These are phyloP conservation scores for Trichosphaerium sp. DNA, from an alignment of 78 protist genomes.

Conservation along the genomic window DNA sequence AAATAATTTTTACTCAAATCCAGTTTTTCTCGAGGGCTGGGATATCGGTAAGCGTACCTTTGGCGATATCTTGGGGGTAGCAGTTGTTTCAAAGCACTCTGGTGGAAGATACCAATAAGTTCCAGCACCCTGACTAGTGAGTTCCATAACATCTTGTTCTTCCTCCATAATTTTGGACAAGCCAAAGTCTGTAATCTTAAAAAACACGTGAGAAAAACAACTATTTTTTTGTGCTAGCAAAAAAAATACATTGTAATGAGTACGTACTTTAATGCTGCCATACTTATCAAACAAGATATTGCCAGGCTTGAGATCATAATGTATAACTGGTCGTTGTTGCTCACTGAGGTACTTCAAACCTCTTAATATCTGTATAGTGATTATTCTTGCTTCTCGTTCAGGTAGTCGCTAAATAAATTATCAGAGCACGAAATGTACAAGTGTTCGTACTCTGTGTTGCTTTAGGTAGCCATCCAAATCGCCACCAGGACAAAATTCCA, in stretches of 20 bases:
- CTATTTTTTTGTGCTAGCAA: neutral
- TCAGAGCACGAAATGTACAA: too few species aligned
- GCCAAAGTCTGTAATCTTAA: slow-evolving; percentile 79
- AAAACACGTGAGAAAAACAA: neutral
- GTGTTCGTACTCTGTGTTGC: neutral
- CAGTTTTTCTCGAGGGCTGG: too few species aligned
- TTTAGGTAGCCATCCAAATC: slow-evolving; percentile 55
- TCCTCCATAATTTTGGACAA: slow-evolving; percentile 59
- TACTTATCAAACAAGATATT: slow-evolving; percentile 49
- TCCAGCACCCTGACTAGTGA: slow-evolving; percentile 77
- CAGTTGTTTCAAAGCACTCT: slow-evolving; percentile 60
- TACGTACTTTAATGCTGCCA: neutral
- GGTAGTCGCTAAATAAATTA: neutral
- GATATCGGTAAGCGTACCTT: slow-evolving; percentile 3
- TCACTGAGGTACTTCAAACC: slow-evolving; percentile 69
- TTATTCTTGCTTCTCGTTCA: slow-evolving; percentile 59
- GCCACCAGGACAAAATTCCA: slow-evolving; percentile 64
- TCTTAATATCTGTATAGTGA: slow-evolving; percentile 34
- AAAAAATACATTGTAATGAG: neutral
- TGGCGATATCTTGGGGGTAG: slow-evolving; percentile 25
- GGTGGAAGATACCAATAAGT: slow-evolving; percentile 92
- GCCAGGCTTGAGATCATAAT: slow-evolving; percentile 91
- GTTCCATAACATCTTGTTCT: neutral
- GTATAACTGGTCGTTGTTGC: slow-evolving; percentile 52
- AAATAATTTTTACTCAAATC: too few species aligned